Conservation (phyloP, 2,329 filamentous ascomycete genomes). For the Fusarium pininemorale region DNA sequence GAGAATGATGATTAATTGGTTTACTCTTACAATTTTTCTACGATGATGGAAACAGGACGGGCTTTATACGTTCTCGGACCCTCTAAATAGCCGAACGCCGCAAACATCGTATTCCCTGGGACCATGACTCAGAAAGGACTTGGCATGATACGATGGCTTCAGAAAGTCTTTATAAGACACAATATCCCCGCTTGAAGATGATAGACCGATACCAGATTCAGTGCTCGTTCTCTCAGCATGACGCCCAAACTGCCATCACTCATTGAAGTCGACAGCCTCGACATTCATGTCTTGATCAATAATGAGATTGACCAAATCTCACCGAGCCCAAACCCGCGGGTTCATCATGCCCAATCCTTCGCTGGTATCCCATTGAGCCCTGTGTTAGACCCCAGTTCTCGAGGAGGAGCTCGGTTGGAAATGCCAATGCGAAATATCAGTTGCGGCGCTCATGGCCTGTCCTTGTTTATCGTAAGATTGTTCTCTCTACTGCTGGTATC, state of each 20-base stretch:
- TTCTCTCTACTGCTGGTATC: fast-evolving
- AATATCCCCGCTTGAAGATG: no score
- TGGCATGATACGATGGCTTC: not conserved
- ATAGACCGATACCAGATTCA: fast-evolving
- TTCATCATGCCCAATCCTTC: not conserved
- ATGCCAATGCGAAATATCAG: not conserved
- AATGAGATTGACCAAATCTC: not conserved
- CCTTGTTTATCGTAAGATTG: not conserved
- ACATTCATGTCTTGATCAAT: not conserved
- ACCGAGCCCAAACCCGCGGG: not conserved
- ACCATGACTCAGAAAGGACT: not conserved
- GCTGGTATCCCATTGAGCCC: not conserved
- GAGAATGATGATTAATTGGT: not conserved
- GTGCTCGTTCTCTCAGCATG: not conserved
- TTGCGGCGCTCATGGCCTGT: not conserved
- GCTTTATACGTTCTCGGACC: not conserved
- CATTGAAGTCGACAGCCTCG: not conserved
- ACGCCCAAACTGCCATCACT: not conserved
- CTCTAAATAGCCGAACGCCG: not conserved
- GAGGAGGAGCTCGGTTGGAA: not conserved
- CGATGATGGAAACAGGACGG: no score
- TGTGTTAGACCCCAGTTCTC: not conserved
- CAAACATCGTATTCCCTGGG: no score
- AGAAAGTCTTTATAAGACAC: not conserved
- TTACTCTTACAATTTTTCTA: not conserved